phyloP scores from a whole-genome alignment of 768 basidiomycete genomes.

The Rhizopogon vesiculosus region DNA sequence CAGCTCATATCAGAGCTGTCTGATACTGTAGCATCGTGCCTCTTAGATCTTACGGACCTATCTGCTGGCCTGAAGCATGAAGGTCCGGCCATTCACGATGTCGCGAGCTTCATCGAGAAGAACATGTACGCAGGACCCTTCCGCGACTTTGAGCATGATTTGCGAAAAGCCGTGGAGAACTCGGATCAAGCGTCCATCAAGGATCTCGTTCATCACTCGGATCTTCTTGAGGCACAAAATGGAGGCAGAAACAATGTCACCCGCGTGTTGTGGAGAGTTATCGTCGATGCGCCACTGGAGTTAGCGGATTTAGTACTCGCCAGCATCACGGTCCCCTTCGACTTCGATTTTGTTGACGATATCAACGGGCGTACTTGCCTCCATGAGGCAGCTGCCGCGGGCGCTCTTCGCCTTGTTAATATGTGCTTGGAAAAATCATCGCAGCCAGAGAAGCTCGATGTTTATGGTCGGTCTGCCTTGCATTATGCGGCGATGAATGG shows the following conservation, averaged over 20 bases:
- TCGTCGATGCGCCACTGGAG: slow-evolving; percentile 73
- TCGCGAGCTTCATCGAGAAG: slow-evolving; percentile 64
- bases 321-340: slow-evolving; percentile 64
- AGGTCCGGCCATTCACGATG: slow-evolving; percentile 69
- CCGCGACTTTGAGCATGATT: slow-evolving; percentile 84
- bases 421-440: slow-evolving; percentile 76
- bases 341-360: slow-evolving; percentile 91
- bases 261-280: slow-evolving; percentile 93
- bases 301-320: slow-evolving; percentile 72
- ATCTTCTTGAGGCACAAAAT: slow-evolving; percentile 55
- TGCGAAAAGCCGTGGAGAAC: slow-evolving; percentile 70
- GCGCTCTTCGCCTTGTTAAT: slow-evolving; percentile 69
- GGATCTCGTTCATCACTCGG: slow-evolving; percentile 69
- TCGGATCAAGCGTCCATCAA: slow-evolving; percentile 56
- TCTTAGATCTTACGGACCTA: slow-evolving; percentile 74
- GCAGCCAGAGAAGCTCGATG: slow-evolving; percentile 70
- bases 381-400: slow-evolving; percentile 89
- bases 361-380: slow-evolving; percentile 95
- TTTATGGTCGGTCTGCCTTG: slow-evolving; percentile 88
- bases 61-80: slow-evolving; percentile 76
- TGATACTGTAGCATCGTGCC: slow-evolving; percentile 83
- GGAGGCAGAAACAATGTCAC: slow-evolving; percentile 68
- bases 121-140: slow-evolving; percentile 65
- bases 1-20: slow-evolving; percentile 94
- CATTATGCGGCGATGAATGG: slow-evolving; percentile 98